Evolutionary conservation across 2,329 filamentous ascomycete species (phyloP).

Genomic region (Cercospora zeina): DNA sequence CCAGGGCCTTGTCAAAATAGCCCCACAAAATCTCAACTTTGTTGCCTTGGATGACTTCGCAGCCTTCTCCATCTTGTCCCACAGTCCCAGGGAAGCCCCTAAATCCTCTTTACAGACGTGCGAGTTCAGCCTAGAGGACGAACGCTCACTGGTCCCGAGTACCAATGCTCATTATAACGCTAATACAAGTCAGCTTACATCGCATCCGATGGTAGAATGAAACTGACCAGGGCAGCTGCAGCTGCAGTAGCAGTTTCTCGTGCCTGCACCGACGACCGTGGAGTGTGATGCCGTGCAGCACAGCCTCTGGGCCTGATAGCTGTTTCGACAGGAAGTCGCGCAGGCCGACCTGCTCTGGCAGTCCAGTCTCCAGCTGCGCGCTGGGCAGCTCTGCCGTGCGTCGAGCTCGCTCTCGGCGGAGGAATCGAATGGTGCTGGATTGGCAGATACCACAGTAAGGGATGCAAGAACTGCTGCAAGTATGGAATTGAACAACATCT

Average conservation of each 20-base stretch:
- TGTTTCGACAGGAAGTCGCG: background rate
- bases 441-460: background rate
- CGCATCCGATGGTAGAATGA: background rate
- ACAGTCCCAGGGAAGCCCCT: background rate
- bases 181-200: background rate
- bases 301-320: conserved; percentile 1
- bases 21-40: background rate
- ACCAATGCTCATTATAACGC: background rate
- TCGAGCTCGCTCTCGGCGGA: background rate
- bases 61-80: background rate
- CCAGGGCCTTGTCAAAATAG: background rate
- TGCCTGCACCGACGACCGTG: background rate
- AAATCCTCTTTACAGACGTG: too few species aligned
- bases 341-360: background rate
- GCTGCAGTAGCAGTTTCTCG: background rate
- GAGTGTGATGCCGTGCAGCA: background rate
- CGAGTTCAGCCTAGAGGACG: background rate
- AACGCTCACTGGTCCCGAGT: background rate
- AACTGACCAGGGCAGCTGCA: conserved; percentile 6
- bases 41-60: background rate
- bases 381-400: background rate
- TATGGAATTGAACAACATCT: conserved; percentile 4
- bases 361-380: background rate
- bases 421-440: background rate
- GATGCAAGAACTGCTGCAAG: background rate